These are phyloP conservation scores for Obba rivulosa DNA, from an alignment of 768 basidiomycete genomes.

Conservation along the genomic window DNA sequence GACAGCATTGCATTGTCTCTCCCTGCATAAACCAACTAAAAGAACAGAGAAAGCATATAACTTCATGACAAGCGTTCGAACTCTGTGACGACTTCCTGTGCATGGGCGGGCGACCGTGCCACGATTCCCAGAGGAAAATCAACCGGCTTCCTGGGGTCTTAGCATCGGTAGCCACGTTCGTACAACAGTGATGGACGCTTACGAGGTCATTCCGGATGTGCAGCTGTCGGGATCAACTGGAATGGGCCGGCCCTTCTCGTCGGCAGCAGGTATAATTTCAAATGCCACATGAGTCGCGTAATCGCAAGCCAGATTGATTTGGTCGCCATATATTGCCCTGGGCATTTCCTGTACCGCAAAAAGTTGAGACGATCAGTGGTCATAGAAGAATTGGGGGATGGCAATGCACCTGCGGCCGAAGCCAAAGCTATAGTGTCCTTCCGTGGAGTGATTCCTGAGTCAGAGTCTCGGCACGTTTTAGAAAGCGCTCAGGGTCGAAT, in stretches of 20 bases:
- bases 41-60: too few species aligned
- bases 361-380: not conserved
- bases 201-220: conserved; percentile 7
- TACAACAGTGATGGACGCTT: not conserved
- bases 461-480: not conserved
- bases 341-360: not conserved
- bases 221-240: conserved; percentile 5
- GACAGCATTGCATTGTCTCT: too few species aligned
- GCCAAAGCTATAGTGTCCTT: conserved; percentile 9
- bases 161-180: too few species aligned
- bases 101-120: too few species aligned
- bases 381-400: too few species aligned
- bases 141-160: too few species aligned
- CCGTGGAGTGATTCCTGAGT: conserved; percentile 1
- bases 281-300: conserved; percentile 6
- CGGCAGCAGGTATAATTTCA: not conserved
- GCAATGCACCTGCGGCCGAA: conserved; percentile 2
- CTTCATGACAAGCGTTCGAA: too few species aligned
- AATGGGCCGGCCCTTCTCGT: not conserved
- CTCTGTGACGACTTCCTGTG: too few species aligned
- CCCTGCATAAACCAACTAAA: too few species aligned
- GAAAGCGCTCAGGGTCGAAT: conserved; percentile 9
- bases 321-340: conserved; percentile 5
- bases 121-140: too few species aligned
- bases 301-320: conserved; percentile 7